Base-by-base conservation (phyloP, 495 filamentous ascomycete species). In the Talaromyces adpressus region DNA sequence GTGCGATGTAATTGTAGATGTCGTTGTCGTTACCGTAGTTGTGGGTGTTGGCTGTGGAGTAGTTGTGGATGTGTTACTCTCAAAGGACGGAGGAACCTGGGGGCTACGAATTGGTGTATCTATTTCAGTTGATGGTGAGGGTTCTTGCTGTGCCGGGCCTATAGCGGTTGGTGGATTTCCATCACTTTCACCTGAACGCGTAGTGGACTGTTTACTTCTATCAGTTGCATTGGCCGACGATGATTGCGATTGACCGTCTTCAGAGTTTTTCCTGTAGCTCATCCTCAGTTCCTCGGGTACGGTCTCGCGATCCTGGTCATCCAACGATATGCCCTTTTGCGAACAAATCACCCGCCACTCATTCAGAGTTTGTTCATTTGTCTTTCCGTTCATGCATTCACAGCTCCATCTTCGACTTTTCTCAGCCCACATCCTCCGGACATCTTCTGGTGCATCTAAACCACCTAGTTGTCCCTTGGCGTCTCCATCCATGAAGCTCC, bases 391-490 rank as follows among this genome's bases (percentile, higher is more conserved):
- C 32, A 64, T 67, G 69, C 92, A 95, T 0, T 76, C 71, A 77
- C 91, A 95, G 63, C 74, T 78, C 85, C 83, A 97, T 11, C 36
- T 72, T 14, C 69, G 64, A 64, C 84, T 89, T 71, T 85, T 81
- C 34, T 65, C 74, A 14, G 93, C 93, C 68, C 91, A 82, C 62
- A 83, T 76, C 66, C 80, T 78, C 63, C 92, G 75, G 61, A 87
- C 82, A 9, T 74, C 79, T 6, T 86, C 83, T 53, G 68, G 80
- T 18, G 87, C 87, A 64, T 97, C 92, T 72, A 97, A 76, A 3
- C 94, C 94, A 2, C 94, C 94, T 1, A 98, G 77, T 80, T 98
- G 94, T 0, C 94, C 81, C 63, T 72, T 72, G 47, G 77, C 78
- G 69, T 83, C 84, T 4, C 77, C 76, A 22, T 76, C 75, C 69